These are phyloP conservation scores for Metschnikowia gelsemii DNA, from an alignment of 805 yeast species.

Conservation along the genomic window DNA sequence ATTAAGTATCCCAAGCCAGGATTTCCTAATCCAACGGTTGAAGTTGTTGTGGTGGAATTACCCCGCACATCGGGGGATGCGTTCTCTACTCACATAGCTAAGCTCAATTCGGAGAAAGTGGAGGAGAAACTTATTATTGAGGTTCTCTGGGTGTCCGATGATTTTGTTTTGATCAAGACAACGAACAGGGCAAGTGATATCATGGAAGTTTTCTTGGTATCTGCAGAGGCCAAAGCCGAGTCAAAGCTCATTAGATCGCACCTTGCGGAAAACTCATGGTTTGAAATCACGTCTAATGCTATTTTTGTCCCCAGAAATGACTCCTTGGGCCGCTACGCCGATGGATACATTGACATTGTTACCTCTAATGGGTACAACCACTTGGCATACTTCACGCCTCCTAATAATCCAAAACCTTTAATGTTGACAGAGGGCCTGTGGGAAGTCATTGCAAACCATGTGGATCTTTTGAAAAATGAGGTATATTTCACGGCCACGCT, in stretches of 20 bases:
- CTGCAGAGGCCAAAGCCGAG: constrained; percentile 30
- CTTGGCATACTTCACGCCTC: constrained; percentile 80
- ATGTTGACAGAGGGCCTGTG: constrained; percentile 70
- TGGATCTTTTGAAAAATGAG: constrained; percentile 41
- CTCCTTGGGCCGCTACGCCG: constrained; percentile 35
- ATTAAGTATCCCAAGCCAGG: constrained; percentile 79
- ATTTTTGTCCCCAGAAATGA: constrained; percentile 38
- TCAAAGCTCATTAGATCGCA: constrained; percentile 40
- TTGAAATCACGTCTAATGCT: constrained; percentile 45
- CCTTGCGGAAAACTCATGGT: constrained; percentile 57
- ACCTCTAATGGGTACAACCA: constrained; percentile 65
- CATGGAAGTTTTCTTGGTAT: constrained; percentile 50
- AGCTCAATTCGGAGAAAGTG: constrained; percentile 13
- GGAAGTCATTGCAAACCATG: constrained; percentile 63
- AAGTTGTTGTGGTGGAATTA: constrained; percentile 18
- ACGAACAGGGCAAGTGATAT: constrained; percentile 61
- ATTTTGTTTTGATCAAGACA: constrained; percentile 54
- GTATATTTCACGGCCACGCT: constrained; percentile 71
- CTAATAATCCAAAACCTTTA: constrained; percentile 45
- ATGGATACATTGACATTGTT: constrained; percentile 79
- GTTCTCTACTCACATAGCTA: constrained; percentile 10
- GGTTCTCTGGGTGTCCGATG: constrained; percentile 55
- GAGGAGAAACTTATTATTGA: constrained; percentile 51
- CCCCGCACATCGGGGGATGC: constrained; percentile 15
- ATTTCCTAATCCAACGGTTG: constrained; percentile 67